Evolutionary conservation across 805 yeast species (phyloP), one percentile per base, ranked within the genome.

Genomic region (Ogataea wickerhamii): DNA sequence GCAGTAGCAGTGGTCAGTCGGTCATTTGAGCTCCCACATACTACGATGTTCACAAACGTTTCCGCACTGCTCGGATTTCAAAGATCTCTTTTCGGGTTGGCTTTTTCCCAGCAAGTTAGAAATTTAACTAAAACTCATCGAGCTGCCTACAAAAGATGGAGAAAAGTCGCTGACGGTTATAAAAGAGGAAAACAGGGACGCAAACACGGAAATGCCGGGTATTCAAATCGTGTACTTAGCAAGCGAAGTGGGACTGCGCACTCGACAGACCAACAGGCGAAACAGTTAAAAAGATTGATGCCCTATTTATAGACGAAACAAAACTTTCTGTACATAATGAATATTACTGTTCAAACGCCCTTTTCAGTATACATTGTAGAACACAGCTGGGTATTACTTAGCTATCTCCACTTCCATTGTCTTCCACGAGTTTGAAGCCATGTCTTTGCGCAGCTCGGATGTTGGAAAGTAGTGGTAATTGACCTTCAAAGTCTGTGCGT

Each of bases 141-240:
- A 56, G 87, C 94, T 18, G 82, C 94, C 5, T 88, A 88, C 34
- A 87, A 84, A 58, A 76, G 97, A 64, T 86, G 93, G 80, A 75
- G 82, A 58, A 80, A 78, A 53, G 82, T 84, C 4, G 87, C 84
- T 2, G 74, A 77, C n/a, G 81, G 69, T 16, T 73, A 70, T 63
- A 74, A 79, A 51, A 68, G 87, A 56, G 89, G 73, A 45, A 77
- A 79, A 51, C 83, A 94, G 16, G 95, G 96, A 8, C 77, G 95
- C 67, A 83, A 85, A 49, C 97, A 89, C 60, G 96, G 97, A 35
- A 89, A 89, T 55, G 86, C 88, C 2, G 89, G 95, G 17, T 89
- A 93, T 82, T 73, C 88, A 22, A 66, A 75, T 28, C 71, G 80
- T 36, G 69, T 74, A 18, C 63, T 83, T 53, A 67, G 76, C 43